Evolutionary conservation across 2,329 filamentous ascomycete genomes (phyloP).

Genomic region (Aspergillus pseudoglaucus): DNA sequence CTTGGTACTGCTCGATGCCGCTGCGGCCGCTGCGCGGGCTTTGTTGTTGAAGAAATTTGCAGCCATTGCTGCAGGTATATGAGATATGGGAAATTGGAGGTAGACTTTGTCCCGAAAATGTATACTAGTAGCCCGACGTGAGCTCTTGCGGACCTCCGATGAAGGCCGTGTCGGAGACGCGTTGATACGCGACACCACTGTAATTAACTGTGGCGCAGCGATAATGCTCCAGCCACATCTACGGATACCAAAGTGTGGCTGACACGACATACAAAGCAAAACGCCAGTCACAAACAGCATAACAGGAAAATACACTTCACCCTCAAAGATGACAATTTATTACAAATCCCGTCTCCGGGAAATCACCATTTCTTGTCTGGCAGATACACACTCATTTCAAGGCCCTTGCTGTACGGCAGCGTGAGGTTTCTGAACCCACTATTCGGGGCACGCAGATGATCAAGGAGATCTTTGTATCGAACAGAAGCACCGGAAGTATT

Average conservation of each 20-base stretch:
- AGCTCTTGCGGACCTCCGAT: neutral
- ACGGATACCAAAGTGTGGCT: too few relatives aligned
- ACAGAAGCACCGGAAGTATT: constrained; percentile 26
- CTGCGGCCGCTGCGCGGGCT: constrained; percentile 66
- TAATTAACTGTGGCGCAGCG: constrained; percentile 1
- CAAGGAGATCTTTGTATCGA: constrained; percentile 41
- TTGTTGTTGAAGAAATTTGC: constrained; percentile 94
- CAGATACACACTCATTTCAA: constrained; percentile 41
- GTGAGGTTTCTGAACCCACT: constrained; percentile 48
- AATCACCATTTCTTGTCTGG: neutral
- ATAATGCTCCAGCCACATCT: too few relatives aligned
- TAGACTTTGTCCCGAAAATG: neutral
- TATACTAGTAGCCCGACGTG: neutral
- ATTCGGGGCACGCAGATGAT: constrained; percentile 38
- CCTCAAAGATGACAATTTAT: too few relatives aligned
- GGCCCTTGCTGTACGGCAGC: constrained; percentile 43
- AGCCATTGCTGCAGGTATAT: constrained; percentile 42
- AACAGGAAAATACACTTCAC: too few relatives aligned
- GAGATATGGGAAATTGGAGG: neutral
- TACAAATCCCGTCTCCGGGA: too few relatives aligned
- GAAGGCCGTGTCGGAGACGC: constrained; percentile 1
- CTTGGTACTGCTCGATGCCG: constrained; percentile 62
- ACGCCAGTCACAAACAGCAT: too few relatives aligned
- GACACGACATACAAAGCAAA: too few relatives aligned
- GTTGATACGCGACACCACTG: constrained; percentile 1